Conservation (phyloP, 768 basidiomycete genomes). For the Exidia glandulosa region DNA sequence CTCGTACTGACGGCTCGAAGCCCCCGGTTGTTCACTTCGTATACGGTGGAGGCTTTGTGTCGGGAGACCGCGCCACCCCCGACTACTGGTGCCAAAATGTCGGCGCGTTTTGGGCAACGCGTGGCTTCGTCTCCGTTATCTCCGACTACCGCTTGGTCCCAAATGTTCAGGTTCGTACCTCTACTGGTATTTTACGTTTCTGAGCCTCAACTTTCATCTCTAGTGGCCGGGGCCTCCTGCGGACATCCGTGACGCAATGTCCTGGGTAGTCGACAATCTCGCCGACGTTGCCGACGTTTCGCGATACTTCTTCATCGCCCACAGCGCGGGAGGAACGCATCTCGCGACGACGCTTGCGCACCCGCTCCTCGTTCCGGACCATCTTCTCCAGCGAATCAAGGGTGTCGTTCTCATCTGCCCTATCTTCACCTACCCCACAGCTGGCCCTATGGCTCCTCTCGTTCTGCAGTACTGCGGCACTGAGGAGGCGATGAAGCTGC, state of each 20-base stretch:
- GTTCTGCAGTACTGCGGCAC: constrained; percentile 27
- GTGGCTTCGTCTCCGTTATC: constrained; percentile 3
- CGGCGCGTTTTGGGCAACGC: neutral
- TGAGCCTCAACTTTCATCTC: too few species aligned
- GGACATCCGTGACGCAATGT: neutral
- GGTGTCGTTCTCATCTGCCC: constrained; percentile 34
- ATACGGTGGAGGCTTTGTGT: neutral
- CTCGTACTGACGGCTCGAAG: neutral
- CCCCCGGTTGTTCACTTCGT: constrained; percentile 11
- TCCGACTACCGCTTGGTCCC: constrained; percentile 2
- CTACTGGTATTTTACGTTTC: too few species aligned
- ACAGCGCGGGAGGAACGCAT: constrained; percentile 52
- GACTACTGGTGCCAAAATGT: neutral
- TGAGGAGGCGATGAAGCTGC: constrained; percentile 24
- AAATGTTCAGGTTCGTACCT: neutral
- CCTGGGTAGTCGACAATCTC: neutral
- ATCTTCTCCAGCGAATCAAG: constrained; percentile 26
- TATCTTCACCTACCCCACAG: constrained; percentile 14
- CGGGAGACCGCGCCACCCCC: neutral
- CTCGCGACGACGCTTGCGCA: constrained; percentile 33
- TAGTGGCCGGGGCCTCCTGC: neutral
- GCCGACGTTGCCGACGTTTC: constrained; percentile 24
- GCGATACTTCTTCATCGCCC: constrained; percentile 39
- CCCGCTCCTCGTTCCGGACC: constrained; percentile 22
- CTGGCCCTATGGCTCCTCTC: neutral